Percentiles rank a stretch among this genome's conserved stretches.
These are phyloP conservation scores for Candida maesae DNA, from an alignment of 805 yeast species.

Conservation along the genomic window DNA sequence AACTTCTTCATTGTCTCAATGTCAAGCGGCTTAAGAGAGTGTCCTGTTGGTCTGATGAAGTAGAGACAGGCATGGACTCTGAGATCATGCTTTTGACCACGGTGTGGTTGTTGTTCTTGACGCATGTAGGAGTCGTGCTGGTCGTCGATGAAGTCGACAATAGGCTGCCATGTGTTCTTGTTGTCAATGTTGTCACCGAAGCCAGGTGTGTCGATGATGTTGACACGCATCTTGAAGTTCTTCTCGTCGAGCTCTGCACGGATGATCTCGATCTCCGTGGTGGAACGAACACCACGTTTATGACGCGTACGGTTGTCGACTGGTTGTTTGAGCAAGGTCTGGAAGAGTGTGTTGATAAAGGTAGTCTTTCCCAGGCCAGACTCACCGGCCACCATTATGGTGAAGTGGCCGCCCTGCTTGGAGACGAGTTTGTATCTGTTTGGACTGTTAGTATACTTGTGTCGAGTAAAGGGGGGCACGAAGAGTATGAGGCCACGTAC, in stretches of 20 bases:
- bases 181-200: slow-evolving; percentile 90
- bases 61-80: slow-evolving; percentile 90
- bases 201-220: slow-evolving; percentile 89
- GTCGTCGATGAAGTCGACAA: slow-evolving; percentile 84
- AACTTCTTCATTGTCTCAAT: slow-evolving; percentile 84
- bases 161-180: slow-evolving; percentile 80
- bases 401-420: slow-evolving; percentile 71
- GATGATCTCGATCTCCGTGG: slow-evolving; percentile 74
- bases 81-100: slow-evolving; percentile 64
- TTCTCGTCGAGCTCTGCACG: slow-evolving; percentile 84
- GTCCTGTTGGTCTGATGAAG: slow-evolving; percentile 90
- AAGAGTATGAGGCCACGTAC: slow-evolving; percentile 21
- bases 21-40: slow-evolving; percentile 81
- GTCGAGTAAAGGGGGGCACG: no score
- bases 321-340: slow-evolving; percentile 60
- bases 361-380: slow-evolving; percentile 93
- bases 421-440: slow-evolving; percentile 67
- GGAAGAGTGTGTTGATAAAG: slow-evolving; percentile 80
- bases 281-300: slow-evolving; percentile 57
- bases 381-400: slow-evolving; percentile 86
- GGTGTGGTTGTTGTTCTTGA: slow-evolving; percentile 88
- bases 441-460: slow-evolving; percentile 12
- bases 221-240: slow-evolving; percentile 71
- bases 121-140: slow-evolving; percentile 87
- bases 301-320: slow-evolving; percentile 39